Evolutionary conservation across 257 asterid species (phyloP), one percentile per base, ranked within the genome.

Genomic region (Solanum appendiculatum): DNA sequence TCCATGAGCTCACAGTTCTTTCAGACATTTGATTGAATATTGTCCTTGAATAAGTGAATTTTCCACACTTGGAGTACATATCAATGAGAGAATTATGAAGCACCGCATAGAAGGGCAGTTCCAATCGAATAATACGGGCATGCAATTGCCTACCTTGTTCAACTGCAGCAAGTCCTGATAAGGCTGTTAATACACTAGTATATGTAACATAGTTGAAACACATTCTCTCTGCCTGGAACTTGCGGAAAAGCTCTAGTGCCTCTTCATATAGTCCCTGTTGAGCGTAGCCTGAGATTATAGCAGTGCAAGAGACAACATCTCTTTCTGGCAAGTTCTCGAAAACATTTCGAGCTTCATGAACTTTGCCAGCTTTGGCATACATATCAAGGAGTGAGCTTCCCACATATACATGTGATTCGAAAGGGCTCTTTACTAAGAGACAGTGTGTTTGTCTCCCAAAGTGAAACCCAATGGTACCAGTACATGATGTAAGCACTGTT

Each of bases 331-430:
- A 87, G 86, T 88, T 42, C 27, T 94, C 95, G 81, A 95, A 96
- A n/a, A 96, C 88, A 81, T 3, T 36, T 74, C 89, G 93, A 54
- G 98, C 98, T 86, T 94, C 96, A 21, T 84, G 92, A 82, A 93
- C 90, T 89, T 89, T 91, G 83, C 98, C 98, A 84, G 96, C 91
- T 94, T 96, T 96, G 58, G 95, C 98, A 75, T 96, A 96, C 91
- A 96, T 83, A 90, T 94, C 98, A 54, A 96, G 97, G 75, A 96
- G 99, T 82, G 98, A 95, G 95, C 99, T 92, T 34, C 98, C 99
- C 31, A 95, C 98, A 72, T 91, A 91, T 63, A 89, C 34, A 88
- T 95, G 95, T 88, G 88, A 90, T 83, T 91, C 97, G 83, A 90
- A 94, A 23, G 92, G 92, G 88, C 88, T 90, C 92, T 94, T 95